A percentile compares a stretch with the other conserved stretches of the same genome.
phyloP scores from a whole-genome alignment of 2,329 filamentous ascomycete species.

The Didymella keratinophila region DNA sequence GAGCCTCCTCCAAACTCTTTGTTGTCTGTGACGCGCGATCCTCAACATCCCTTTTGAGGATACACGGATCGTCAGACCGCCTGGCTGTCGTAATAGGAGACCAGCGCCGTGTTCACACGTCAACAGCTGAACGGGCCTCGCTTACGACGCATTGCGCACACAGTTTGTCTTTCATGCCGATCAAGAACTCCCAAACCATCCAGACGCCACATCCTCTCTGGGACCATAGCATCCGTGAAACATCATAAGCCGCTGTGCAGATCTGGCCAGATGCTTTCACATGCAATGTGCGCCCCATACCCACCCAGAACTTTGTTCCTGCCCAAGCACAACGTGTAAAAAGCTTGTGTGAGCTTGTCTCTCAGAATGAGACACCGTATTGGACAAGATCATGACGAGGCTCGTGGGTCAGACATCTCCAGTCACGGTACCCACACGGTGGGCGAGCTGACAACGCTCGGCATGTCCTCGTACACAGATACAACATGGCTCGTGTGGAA shows the following conservation, averaged over 20 bases:
- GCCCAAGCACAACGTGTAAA: slow-evolving; percentile 20
- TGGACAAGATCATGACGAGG: slow-evolving; percentile 16
- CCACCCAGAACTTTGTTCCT: slow-evolving; percentile 9
- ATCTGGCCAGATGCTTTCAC: slow-evolving; percentile 8
- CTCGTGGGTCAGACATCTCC: slow-evolving; percentile 27
- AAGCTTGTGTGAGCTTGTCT: slow-evolving; percentile 29
- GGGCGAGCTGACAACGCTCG: slow-evolving; percentile 5
- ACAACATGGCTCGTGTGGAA: background rate
- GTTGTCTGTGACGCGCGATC: background rate
- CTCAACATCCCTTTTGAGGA: background rate
- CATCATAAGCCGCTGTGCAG: slow-evolving; percentile 15
- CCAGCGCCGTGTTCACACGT: background rate
- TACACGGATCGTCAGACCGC: slow-evolving; percentile 10
- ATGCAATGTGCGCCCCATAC: background rate
- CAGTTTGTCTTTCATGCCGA: slow-evolving; percentile 1
- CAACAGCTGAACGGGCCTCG: background rate
- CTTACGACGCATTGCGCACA: slow-evolving; percentile 12
- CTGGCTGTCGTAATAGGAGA: background rate
- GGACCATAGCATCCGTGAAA: slow-evolving; percentile 15
- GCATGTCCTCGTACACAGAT: slow-evolving; percentile 3
- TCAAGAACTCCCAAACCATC: background rate
- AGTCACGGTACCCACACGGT: slow-evolving; percentile 19
- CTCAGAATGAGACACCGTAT: slow-evolving; percentile 2
- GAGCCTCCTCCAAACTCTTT: slow-evolving; percentile 6
- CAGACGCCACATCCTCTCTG: slow-evolving; percentile 9